phyloP scores from a whole-genome alignment of 257 asterid species.

The Datura wrightii region DNA sequence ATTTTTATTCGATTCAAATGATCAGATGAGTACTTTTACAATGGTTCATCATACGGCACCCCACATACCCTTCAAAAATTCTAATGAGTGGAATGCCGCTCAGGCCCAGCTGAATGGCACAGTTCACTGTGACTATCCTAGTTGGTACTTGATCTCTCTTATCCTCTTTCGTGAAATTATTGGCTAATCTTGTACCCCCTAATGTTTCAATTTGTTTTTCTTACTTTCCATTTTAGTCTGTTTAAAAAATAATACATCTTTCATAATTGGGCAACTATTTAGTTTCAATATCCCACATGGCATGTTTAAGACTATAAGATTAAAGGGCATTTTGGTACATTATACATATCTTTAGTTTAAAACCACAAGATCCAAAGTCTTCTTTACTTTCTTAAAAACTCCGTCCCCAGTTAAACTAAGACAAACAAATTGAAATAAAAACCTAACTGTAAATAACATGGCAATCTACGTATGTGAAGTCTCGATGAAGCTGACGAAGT shows the following conservation, averaged over 20 bases:
- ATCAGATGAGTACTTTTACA: conserved; percentile 94
- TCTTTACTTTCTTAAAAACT: not conserved
- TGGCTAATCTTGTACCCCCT: not conserved
- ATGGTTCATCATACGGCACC: conserved; percentile 99
- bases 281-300: not conserved
- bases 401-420: not conserved
- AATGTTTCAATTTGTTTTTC: not conserved
- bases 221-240: not conserved
- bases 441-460: too few relatives aligned
- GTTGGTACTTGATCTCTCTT: conserved; percentile 59
- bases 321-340: not conserved
- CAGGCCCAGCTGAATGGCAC: conserved; percentile 98
- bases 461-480: too few relatives aligned
- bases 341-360: not conserved
- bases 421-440: not conserved
- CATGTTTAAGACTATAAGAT: not conserved
- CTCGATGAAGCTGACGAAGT: too few relatives aligned
- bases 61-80: conserved; percentile 88
- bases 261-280: not conserved
- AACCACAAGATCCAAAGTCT: not conserved
- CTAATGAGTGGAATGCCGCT: conserved; percentile 92
- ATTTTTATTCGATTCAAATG: not conserved
- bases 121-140: conserved; percentile 91
- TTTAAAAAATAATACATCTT: not conserved
- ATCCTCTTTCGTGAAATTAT: not conserved